Evolutionary conservation across 176 grass and related monocot genomes (phyloP), one percentile per base, ranked within the genome.

Genomic region (Carex pumila): DNA sequence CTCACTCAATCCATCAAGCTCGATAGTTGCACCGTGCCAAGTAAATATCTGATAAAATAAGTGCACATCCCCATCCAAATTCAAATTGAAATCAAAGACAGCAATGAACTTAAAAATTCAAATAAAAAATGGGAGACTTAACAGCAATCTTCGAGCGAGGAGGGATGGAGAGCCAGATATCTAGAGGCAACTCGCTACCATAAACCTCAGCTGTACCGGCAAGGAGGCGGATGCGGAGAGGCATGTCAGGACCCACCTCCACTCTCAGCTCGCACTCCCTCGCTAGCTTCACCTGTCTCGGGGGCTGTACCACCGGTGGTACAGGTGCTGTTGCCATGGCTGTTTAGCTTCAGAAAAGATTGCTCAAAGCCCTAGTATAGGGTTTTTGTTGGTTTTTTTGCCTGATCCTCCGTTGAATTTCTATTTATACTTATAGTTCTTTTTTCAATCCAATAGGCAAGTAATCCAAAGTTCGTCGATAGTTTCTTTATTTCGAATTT

Each of bases 161-260:
- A 49, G 92, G 92, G 30, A 95, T 39, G 49, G 95, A 85, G 37
- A 98, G 82, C 95, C 92, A 98, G 25, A 90, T 92, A 71, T 94
- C 86, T 2, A 93, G 92, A 12, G 95, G 92, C 1, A 98, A 83
- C 69, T 98, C 95, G 83, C 89, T 95, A 64, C 95, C 95, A 65
- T 92, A 98, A 77, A 98, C 91, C 89, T 98, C 95, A 25, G 90
- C 95, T 12, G 95, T 94, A 84, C 92, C 95, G 39, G 89, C 21
- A 53, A 93, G 66, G 65, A 98, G 92, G 63, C 95, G 92, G 52
- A 90, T 83, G 71, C 91, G 95, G 86, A 98, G 89, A 49, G 92
- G 89, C 6, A 66, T 41, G 54, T 93, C 92, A 0, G 92, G 88
- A 78, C 84, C 92, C 56, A 95, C 91, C 85, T 98, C 95, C 72